Evolutionary conservation across 148 eudicot species (phyloP).

Genomic region (Fagopyrum homotropicum): DNA sequence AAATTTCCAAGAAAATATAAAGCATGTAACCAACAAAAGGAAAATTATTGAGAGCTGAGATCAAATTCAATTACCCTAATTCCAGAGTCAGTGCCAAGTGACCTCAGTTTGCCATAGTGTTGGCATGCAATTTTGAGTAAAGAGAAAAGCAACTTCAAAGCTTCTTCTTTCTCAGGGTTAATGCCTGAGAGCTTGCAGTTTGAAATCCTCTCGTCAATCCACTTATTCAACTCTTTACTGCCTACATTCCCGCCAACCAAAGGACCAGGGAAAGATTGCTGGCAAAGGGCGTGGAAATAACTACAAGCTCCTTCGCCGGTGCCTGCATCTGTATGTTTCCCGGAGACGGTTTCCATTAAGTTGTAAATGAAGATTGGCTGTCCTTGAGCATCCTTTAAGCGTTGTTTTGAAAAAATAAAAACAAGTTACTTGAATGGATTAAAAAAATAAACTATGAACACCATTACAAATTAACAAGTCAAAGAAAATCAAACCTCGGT

Average conservation of each 20-base stretch:
- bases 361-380: constrained; percentile 53
- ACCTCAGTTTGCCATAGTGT: constrained; percentile 89
- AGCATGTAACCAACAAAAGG: not conserved
- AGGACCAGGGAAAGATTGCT: constrained; percentile 76
- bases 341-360: constrained; percentile 56
- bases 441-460: constrained; percentile 3
- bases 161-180: constrained; percentile 46
- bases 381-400: constrained; percentile 57
- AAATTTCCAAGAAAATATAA: not conserved
- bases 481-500: constrained; percentile 48
- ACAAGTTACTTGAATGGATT: not conserved
- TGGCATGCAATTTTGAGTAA: constrained; percentile 86
- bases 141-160: constrained; percentile 69
- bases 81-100: constrained; percentile 62
- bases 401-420: constrained; percentile 1
- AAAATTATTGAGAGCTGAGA: not conserved
- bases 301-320: constrained; percentile 26
- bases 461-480: not conserved
- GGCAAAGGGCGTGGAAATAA: constrained; percentile 64
- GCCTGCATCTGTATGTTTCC: constrained; percentile 34
- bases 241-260: constrained; percentile 79
- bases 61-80: constrained; percentile 40
- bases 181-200: constrained; percentile 29
- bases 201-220: constrained; percentile 87
- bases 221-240: constrained; percentile 69